phyloP scores from a whole-genome alignment of 345 rosid genomes.

The Rhodamnia rubescens region DNA sequence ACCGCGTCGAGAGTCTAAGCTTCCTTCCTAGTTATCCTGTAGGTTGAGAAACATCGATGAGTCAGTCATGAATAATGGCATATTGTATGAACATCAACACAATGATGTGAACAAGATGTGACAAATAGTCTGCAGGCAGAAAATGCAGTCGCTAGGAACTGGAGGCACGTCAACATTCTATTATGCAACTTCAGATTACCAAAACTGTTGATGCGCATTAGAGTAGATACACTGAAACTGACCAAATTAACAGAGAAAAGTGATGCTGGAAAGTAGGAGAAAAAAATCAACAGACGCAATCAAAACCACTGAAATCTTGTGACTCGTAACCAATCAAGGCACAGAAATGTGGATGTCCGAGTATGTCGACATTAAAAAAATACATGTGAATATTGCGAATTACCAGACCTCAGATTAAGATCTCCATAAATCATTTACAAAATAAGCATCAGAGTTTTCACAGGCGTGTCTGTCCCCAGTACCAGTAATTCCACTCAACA shows the following conservation, averaged over 20 bases:
- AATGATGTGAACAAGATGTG: neutral
- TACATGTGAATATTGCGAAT: neutral
- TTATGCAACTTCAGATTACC: neutral
- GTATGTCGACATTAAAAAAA: neutral
- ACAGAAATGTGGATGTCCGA: neutral
- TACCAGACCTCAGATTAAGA: neutral
- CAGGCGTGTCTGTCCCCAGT: neutral
- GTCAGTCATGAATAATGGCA: neutral
- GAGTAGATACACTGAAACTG: neutral
- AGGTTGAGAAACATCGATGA: neutral
- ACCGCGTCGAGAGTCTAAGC: constrained; percentile 32
- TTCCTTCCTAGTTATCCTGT: constrained; percentile 93
- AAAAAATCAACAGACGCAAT: neutral
- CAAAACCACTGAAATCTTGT: neutral
- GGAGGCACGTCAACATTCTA: neutral
- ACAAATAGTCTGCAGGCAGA: neutral
- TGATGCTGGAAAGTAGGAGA: neutral
- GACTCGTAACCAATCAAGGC: neutral
- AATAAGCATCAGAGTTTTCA: neutral
- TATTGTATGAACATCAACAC: neutral
- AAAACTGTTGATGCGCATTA: neutral
- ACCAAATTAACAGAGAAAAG: neutral
- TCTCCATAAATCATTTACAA: neutral
- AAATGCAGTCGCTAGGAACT: neutral
- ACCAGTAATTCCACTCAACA: neutral